Evolutionary conservation across 345 rosid species (phyloP), one percentile per base, ranked within the genome.

Genomic region (Rhodamnia rubescens): DNA sequence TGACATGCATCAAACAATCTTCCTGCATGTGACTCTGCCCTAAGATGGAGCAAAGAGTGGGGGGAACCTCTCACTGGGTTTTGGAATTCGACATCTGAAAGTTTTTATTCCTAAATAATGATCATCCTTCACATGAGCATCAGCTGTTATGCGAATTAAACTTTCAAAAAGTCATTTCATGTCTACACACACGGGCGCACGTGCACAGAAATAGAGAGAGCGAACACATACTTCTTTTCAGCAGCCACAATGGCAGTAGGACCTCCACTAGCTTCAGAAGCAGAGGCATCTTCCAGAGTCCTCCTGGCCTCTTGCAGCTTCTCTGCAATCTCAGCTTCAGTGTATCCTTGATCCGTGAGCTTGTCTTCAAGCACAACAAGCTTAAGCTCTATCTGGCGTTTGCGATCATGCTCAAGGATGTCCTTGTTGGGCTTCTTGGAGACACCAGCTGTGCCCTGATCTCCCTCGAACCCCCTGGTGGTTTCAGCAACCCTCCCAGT

Each of bases 321-420:
- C 91, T 94, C 92, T 3, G 95, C 89, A 75, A 96, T 94, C 91
- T 98, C 99, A 1, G 92, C 90, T 57, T 96, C 98, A 11, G 97
- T 92, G 85, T 89, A 98, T 8, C 99, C 98, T 86, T 94, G 97
- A 36, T 94, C 98, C 2, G 90, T 69, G 57, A 95, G 95, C 91
- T 95, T 93, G 84, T 95, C 98, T 87, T 95, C 97, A 7, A 96
- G 98, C 56, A 94, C 87, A 11, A 87, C 94, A 32, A 98, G 96
- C 93, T 91, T 95, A 85, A 98, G 96, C 85, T 95, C 94, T n/a
- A 95, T 92, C 92, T 95, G 99, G 50, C 99, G 96, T 88, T 94
- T 96, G 69, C 98, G 93, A 47, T 95, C 99, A 82, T 96, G 99
- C 90, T 98, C 98, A 4, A 96, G 95, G 74, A 98, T 96, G 26